Percentiles rank a stretch among this genome's conserved stretches.
These are phyloP conservation scores for Peniophora sp. DNA, from an alignment of 1,284 basidiomycete species.

Conservation along the genomic window DNA sequence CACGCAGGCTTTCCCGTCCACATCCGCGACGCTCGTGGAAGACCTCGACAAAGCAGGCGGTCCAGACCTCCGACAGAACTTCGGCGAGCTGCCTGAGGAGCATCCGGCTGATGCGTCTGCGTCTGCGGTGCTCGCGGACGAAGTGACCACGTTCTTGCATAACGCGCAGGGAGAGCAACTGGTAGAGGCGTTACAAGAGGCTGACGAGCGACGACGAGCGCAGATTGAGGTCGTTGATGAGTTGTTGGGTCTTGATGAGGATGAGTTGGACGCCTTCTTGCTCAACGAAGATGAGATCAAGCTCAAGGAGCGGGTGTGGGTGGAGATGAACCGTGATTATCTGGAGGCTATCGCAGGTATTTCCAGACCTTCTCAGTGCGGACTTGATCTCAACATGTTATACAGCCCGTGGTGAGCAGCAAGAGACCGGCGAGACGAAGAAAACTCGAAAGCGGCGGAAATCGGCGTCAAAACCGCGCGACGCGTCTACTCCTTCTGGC, in stretches of 20 bases:
- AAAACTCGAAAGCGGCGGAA: conserved; percentile 74
- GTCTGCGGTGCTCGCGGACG: conserved; percentile 50
- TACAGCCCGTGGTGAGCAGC: conserved; percentile 62
- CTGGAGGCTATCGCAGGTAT: conserved; percentile 81
- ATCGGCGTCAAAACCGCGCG: conserved; percentile 59
- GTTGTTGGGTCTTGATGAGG: conserved; percentile 81
- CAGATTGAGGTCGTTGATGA: conserved; percentile 51
- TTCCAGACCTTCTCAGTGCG: conserved; percentile 1
- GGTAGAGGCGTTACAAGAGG: conserved; percentile 53
- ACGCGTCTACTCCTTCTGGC: conserved; percentile 65
- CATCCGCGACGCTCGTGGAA: conserved; percentile 3
- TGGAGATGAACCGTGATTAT: conserved; percentile 93
- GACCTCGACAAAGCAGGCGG: conserved; percentile 13
- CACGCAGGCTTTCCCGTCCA: conserved; percentile 3
- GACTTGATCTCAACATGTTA: conserved; percentile 39
- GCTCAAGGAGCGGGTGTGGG: conserved; percentile 94
- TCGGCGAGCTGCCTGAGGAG: background rate
- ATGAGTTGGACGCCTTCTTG: conserved; percentile 84
- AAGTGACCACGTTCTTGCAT: conserved; percentile 57
- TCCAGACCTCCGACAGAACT: background rate
- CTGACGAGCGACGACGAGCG: conserved; percentile 47
- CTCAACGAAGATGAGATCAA: conserved; percentile 81
- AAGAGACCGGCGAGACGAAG: conserved; percentile 34
- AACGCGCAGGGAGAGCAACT: conserved; percentile 50
- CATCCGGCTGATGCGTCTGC: conserved; percentile 37